These are phyloP conservation scores for Phialophora verrucosa DNA, from an alignment of 2,329 filamentous ascomycete genomes.

Conservation along the genomic window DNA sequence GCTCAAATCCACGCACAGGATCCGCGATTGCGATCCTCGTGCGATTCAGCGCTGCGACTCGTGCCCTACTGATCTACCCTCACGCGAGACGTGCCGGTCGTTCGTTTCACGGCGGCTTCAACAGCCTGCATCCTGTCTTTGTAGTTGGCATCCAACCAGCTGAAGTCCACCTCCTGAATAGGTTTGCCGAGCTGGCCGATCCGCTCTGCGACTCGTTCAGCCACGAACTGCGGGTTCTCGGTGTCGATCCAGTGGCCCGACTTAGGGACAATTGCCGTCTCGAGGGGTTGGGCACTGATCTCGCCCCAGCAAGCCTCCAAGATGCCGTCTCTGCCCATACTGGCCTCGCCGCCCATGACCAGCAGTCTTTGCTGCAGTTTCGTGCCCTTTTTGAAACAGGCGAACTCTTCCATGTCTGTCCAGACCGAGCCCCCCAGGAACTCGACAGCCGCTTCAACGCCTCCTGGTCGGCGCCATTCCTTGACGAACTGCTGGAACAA, in stretches of 20 bases:
- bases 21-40: no score
- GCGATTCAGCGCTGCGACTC: not conserved
- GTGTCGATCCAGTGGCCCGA: not conserved
- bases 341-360: not conserved
- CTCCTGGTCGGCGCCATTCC: not conserved
- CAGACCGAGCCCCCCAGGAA: constrained; percentile 3
- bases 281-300: not conserved
- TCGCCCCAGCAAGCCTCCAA: not conserved
- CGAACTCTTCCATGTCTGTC: constrained; percentile 8
- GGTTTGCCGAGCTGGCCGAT: not conserved
- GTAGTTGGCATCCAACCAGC: constrained; percentile 4
- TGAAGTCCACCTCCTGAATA: not conserved
- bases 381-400: constrained; percentile 1
- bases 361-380: not conserved
- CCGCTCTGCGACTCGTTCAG: not conserved
- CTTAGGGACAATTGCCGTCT: constrained; percentile 1
- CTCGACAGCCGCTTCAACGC: not conserved
- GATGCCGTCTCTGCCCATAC: constrained; percentile 6
- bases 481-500: constrained; percentile 4
- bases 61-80: not conserved
- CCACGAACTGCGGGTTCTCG: constrained; percentile 5
- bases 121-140: not conserved
- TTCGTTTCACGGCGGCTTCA: not conserved
- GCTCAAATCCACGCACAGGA: no score
- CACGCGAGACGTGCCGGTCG: no score